Conservation (phyloP, 345 rosid genomes). For the Lepidium aucheri region DNA sequence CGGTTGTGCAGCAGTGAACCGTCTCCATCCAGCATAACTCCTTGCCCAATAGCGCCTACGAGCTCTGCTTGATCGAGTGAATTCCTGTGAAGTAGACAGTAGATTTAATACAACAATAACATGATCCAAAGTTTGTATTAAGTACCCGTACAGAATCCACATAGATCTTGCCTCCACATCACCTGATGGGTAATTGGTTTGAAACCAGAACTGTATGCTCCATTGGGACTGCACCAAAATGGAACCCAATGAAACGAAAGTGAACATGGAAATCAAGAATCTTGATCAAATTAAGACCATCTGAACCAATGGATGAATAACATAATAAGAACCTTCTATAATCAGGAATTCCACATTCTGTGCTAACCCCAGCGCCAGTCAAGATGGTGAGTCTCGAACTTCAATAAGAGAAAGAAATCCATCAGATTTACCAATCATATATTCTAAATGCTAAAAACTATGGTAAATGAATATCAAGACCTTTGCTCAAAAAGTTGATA, state of each 20-base stretch:
- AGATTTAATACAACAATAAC: not conserved
- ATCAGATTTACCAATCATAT: not conserved
- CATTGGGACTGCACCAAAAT: conserved; percentile 66
- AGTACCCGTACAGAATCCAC: not conserved
- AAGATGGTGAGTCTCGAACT: conserved; percentile 65
- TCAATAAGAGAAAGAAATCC: conserved; percentile 6
- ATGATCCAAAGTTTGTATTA: not conserved
- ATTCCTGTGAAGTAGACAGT: conserved; percentile 42
- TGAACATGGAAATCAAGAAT: not conserved
- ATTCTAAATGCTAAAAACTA: not conserved
- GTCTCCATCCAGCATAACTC: conserved; percentile 97
- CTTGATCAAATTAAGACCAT: not conserved
- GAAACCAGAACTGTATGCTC: conserved; percentile 96
- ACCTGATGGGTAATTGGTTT: conserved; percentile 97
- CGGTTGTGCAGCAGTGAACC: conserved; percentile 67
- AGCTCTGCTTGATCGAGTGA: conserved; percentile 53
- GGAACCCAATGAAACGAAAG: not conserved
- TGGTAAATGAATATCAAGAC: conserved; percentile 21
- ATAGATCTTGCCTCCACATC: conserved; percentile 56
- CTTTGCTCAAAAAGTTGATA: conserved; percentile 61
- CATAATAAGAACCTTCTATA: conserved; percentile 61
- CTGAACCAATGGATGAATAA: not conserved
- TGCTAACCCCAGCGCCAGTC: conserved; percentile 94
- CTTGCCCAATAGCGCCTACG: conserved; percentile 92
- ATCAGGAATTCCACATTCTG: conserved; percentile 96